Base-by-base conservation (phyloP, 192 early-diverging fungal species). In the Backusella mclennaniae region DNA sequence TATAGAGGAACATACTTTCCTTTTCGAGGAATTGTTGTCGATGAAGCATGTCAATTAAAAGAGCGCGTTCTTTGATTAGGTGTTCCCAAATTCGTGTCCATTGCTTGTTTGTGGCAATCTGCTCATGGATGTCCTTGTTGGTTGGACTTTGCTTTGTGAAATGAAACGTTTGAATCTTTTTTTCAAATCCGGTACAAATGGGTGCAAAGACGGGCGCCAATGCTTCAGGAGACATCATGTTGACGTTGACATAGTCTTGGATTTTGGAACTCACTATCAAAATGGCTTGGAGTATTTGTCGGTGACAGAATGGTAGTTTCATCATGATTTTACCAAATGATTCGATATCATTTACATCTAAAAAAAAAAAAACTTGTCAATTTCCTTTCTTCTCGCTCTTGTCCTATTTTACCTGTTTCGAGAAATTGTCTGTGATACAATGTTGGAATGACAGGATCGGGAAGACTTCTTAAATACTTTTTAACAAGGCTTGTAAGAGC, bases 201-300 rank as follows among this genome's bases (percentile, higher is more conserved):
- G 81, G 81, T 9, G 81, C 81, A 36, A 82, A 76, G 4, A 82
- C 77, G 17, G 77, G 59, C 2, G 81, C 81, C 17, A 82, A 42
- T 67, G 81, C 81, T 66, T 82, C 81, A 0, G 77, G 81, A 35
- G 75, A 76, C 81, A 82, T 82, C 46, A 68, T 66, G 36, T 82
- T 82, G 17, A 69, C 33, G 4, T 76, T 19, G 6, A 42, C 52
- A 49, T 75, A 49, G 3, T 73, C 39, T 66, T 76, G 73, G 6
- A 82, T 71, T 21, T 42, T 42, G 12, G 77, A 76, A 1, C 67
- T 66, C 38, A 82, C 15, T 4, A 79, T 29, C 17, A 82, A 35
- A 35, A 82, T 73, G 12, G 73, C 78, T n/a, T 73, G 77, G 29
- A 82, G 21, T 6, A 82, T n/a, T n/a, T 82, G 77, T 59, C 69